phyloP scores from a whole-genome alignment of 768 basidiomycete species.

The Leucocoprinus leucothites region DNA sequence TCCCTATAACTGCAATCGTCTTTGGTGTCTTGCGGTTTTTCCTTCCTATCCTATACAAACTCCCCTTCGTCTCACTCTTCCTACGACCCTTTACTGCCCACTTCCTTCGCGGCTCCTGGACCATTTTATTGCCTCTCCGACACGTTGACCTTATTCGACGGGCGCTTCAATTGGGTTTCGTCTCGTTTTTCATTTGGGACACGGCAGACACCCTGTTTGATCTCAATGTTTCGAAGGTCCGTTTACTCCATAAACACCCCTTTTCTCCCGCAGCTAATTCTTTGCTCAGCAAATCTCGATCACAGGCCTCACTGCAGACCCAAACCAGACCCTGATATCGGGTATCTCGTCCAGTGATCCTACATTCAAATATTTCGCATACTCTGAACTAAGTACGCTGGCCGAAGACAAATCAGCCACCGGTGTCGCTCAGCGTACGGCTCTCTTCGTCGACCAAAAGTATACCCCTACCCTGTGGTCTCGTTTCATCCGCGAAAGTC shows the following conservation, averaged over 20 bases:
- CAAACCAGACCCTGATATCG: constrained; percentile 55
- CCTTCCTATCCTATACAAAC: constrained; percentile 48
- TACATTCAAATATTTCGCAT: constrained; percentile 63
- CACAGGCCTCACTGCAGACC: constrained; percentile 43
- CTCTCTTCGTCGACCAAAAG: constrained; percentile 69
- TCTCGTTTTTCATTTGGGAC: constrained; percentile 62
- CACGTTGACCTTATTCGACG: constrained; percentile 44
- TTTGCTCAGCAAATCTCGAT: constrained; percentile 44
- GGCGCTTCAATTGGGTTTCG: constrained; percentile 47
- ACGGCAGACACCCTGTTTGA: constrained; percentile 60
- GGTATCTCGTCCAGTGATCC: constrained; percentile 55
- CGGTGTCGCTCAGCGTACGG: constrained; percentile 43
- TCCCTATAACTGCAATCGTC: constrained; percentile 35
- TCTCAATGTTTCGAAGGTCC: constrained; percentile 52
- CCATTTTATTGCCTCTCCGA: constrained; percentile 44
- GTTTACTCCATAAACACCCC: constrained; percentile 9
- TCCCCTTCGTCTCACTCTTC: constrained; percentile 49
- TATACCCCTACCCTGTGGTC: constrained; percentile 63
- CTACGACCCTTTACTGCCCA: constrained; percentile 64
- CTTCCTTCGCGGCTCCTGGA: constrained; percentile 58
- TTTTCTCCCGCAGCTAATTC: constrained; percentile 5
- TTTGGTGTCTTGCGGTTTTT: constrained; percentile 47
- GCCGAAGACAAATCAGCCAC: constrained; percentile 40
- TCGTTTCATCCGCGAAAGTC: constrained; percentile 51
- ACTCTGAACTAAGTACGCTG: constrained; percentile 54